Evolutionary conservation across 176 grass and related monocot genomes (phyloP).

Genomic region (Triticum urartu): DNA sequence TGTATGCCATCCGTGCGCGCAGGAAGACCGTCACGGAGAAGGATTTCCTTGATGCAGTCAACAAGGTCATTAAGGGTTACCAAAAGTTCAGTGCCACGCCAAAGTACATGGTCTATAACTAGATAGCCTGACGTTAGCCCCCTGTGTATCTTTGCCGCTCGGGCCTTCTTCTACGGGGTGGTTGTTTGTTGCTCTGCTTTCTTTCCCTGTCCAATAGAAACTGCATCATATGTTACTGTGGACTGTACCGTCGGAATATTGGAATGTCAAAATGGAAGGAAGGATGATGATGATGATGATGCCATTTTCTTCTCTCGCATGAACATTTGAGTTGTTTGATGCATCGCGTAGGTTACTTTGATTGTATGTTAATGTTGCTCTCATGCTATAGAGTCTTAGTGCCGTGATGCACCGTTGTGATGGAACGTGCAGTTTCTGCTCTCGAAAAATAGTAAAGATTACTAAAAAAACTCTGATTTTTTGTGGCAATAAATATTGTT

Average conservation of each 20-base stretch:
- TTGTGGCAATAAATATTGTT: too few species aligned
- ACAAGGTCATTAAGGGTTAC: conserved; percentile 79
- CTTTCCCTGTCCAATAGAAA: conserved; percentile 8
- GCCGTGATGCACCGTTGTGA: too few species aligned
- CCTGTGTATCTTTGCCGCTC: not conserved
- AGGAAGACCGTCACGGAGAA: conserved; percentile 80
- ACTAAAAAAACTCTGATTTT: too few species aligned
- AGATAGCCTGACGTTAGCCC: conserved; percentile 9
- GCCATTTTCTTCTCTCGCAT: not conserved
- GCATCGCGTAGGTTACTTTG: not conserved
- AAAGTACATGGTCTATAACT: conserved; percentile 80
- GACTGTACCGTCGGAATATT: not conserved
- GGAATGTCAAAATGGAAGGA: not conserved
- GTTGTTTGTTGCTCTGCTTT: not conserved
- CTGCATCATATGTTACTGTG: not conserved
- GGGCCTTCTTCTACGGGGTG: not conserved
- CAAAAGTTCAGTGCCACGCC: conserved; percentile 77
- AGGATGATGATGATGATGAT: not conserved
- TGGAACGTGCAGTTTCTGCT: too few species aligned
- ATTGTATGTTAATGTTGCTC: too few species aligned
- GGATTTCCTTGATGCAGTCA: conserved; percentile 73
- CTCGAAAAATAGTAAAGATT: too few species aligned
- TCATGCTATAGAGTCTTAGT: too few species aligned
- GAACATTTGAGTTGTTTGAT: not conserved
- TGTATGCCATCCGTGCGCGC: conserved; percentile 65